Conservation (phyloP, 768 basidiomycete genomes). For the Coprinopsis sp. region DNA sequence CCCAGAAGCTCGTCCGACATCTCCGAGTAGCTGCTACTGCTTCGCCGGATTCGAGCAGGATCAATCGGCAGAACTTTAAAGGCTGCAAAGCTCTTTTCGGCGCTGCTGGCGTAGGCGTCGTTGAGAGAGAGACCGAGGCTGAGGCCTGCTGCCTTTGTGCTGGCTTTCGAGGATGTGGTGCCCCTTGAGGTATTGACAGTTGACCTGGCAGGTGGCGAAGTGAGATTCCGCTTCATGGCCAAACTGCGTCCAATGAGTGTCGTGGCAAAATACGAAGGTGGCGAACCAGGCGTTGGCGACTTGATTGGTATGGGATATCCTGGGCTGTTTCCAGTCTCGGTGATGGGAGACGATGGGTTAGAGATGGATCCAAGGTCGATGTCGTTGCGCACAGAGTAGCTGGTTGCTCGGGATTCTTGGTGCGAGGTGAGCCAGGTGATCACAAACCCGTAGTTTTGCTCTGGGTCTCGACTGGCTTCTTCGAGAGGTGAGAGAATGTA, state of each 20-base stretch:
- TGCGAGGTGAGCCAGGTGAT: slow-evolving; percentile 72
- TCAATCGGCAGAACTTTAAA: slow-evolving; percentile 81
- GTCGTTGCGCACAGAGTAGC: slow-evolving; percentile 81
- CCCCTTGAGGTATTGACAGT: neutral
- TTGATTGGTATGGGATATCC: slow-evolving; percentile 15
- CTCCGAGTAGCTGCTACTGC: slow-evolving; percentile 47
- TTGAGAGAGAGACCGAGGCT: no score
- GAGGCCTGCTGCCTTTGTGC: no score
- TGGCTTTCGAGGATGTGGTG: no score
- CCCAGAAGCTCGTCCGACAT: slow-evolving; percentile 57
- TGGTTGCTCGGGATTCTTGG: slow-evolving; percentile 72
- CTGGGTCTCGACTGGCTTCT: slow-evolving; percentile 82
- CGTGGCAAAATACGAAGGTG: neutral
- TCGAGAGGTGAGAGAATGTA: slow-evolving; percentile 94
- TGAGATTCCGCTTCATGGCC: neutral
- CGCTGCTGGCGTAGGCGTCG: slow-evolving; percentile 10
- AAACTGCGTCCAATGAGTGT: slow-evolving; percentile 26
- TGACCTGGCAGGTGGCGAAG: neutral
- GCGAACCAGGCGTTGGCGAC: slow-evolving; percentile 1
- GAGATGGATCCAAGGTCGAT: slow-evolving; percentile 26
- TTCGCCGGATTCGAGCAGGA: slow-evolving; percentile 45
- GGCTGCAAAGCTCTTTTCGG: slow-evolving; percentile 54
- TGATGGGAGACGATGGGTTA: slow-evolving; percentile 13
- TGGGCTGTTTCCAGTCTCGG: slow-evolving; percentile 10
- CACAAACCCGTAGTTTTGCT: slow-evolving; percentile 85